phyloP scores from a whole-genome alignment of 169 alveolate genomes.

The Fabrea salina region DNA sequence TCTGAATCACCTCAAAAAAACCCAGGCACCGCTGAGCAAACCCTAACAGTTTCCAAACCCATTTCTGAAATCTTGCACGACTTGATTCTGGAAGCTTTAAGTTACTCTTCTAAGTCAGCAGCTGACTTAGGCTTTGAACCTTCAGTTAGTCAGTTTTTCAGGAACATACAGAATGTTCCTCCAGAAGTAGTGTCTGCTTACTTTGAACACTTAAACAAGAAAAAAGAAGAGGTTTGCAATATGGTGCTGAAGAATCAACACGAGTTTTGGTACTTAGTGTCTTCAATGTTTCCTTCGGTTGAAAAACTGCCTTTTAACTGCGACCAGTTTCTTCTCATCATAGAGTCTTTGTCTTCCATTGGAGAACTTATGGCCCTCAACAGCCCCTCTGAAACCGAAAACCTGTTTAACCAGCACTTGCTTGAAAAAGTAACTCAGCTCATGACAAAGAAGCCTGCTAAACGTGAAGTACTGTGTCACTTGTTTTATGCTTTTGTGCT shows the following conservation, averaged over 20 bases:
- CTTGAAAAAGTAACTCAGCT: slow-evolving; percentile 39
- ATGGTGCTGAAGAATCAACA: not conserved
- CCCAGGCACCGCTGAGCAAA: not conserved
- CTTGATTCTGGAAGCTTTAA: not conserved
- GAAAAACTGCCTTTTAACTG: not conserved
- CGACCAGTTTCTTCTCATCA: slow-evolving; percentile 13
- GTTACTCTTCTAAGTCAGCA: not conserved
- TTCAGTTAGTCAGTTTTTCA: not conserved
- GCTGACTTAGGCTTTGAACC: not conserved
- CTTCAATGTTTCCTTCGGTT: slow-evolving; percentile 3
- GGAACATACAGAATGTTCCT: not conserved
- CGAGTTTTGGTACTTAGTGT: slow-evolving; percentile 30
- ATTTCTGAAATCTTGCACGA: slow-evolving; percentile 1
- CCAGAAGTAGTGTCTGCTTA: not conserved
- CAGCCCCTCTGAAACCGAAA: slow-evolving; percentile 50
- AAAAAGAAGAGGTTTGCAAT: not conserved
- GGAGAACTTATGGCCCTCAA: slow-evolving; percentile 47
- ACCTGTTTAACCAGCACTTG: slow-evolving; percentile 41
- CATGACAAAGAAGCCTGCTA: slow-evolving; percentile 37
- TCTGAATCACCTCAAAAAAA: not conserved
- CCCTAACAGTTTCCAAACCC: not conserved
- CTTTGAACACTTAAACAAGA: slow-evolving; percentile 8
- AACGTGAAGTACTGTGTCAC: slow-evolving; percentile 52
- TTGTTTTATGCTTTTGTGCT: slow-evolving; percentile 51
- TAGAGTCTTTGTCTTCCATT: slow-evolving; percentile 43